Base-by-base conservation (phyloP, 352 stramenopile genomes). In the Phytophthora cryptogea region DNA sequence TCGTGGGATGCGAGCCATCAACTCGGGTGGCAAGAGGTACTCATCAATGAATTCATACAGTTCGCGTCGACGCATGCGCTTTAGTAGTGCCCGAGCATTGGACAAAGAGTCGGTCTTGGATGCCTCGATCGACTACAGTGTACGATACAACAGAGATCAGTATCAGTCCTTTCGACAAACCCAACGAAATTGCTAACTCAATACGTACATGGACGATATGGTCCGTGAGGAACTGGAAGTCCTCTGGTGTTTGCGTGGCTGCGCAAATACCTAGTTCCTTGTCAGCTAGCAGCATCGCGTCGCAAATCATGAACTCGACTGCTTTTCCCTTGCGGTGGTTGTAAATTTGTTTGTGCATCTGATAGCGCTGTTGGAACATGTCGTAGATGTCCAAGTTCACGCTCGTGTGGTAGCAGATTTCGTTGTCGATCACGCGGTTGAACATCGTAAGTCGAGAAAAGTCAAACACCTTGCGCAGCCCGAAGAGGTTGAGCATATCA, bases 261-360 rank as follows among this genome's bases (percentile, higher is more conserved):
- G 59, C 72, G 20, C 64, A 90, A 49, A 93, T 93, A 0, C 79
- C 81, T 2, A 93, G 63, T 50, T 88, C 76, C 27, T 86, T 88
- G 35, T 93, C 80, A 3, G 89, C 85, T 9, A 83, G 52, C 16
- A 91, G 51, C 73, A 97, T 85, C 30, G 86, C 86, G 63, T 97
- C 90, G 53, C 79, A 89, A 39, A 97, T 88, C 90, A 97, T 97
- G 35, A 89, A 94, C 58, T 96, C 90, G 23, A 95, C 80, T 0
- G 90, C 89, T 41, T 94, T 95, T 49, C 76, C 80, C 58, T 94
- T 94, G 66, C 88, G 83, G 54, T 97, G 90, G 54, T 92, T 91
- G 68, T 97, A 97, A 51, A 94, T 92, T 60, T 89, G 67, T 51
- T 94, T 93, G 69, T 96, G 88, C 72, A 97, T 92, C 56, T 90